Conservation (phyloP, 495 filamentous ascomycete species). For the Talaromyces borbonicus region DNA sequence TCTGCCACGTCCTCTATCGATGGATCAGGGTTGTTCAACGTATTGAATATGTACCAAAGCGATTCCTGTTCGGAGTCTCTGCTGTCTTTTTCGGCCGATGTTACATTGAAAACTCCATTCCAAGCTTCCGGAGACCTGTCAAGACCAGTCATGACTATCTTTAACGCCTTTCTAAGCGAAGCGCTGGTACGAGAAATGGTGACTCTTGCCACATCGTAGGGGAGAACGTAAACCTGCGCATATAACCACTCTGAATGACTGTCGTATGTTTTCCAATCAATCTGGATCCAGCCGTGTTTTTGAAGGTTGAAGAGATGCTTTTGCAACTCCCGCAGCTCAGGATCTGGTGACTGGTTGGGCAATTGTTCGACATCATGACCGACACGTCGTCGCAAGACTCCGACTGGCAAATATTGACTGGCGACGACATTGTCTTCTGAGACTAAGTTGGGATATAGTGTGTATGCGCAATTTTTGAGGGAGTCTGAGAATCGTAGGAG, state of each 20-base stretch:
- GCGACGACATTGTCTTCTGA: not conserved
- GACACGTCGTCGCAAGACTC: not conserved
- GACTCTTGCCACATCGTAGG: constrained; percentile 51
- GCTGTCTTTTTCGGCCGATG: constrained; percentile 4
- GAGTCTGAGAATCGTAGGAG: not conserved
- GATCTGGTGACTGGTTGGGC: constrained; percentile 9
- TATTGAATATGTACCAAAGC: constrained; percentile 82
- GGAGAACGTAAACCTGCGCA: constrained; percentile 55
- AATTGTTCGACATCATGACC: not conserved
- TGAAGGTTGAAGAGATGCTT: constrained; percentile 17
- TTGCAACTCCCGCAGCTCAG: constrained; percentile 19
- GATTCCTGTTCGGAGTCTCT: constrained; percentile 41
- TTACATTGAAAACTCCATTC: constrained; percentile 31
- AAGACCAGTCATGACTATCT: constrained; percentile 41
- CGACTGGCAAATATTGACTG: constrained; percentile 6
- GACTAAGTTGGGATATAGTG: not conserved
- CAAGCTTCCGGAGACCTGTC: constrained; percentile 49
- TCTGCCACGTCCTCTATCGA: constrained; percentile 40
- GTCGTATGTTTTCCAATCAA: constrained; percentile 9
- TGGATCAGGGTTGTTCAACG: constrained; percentile 61
- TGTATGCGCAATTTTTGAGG: not conserved
- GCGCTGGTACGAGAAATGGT: constrained; percentile 32
- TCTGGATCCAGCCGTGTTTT: constrained; percentile 25
- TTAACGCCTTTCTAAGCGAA: constrained; percentile 34
- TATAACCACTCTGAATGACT: constrained; percentile 10